Evolutionary conservation across 2,329 filamentous ascomycete genomes (phyloP), one percentile per base, ranked within the genome.

Genomic region (Scedosporium aurantiacum): DNA sequence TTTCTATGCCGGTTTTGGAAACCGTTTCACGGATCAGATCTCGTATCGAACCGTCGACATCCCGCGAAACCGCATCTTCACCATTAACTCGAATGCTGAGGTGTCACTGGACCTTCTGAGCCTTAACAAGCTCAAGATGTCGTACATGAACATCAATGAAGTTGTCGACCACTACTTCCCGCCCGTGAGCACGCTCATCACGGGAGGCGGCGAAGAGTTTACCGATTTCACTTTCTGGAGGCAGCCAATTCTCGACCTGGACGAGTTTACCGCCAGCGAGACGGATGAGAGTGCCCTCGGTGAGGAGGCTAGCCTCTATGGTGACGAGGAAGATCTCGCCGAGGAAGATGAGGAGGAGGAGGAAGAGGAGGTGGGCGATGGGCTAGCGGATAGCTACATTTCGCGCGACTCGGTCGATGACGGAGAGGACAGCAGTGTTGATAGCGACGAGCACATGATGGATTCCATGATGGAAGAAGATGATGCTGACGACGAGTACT

Each of bases 151-250:
- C 69, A 99, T 99, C 86, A 88, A 90, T 63, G 95, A 99, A 73
- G 87, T 99, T 63, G 90, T 99, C 5, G 94, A 99, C 71, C 94
- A 99, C 73, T 97, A 96, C 77, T 99, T 99, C 73, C 94, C 94
- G 5, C 91, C 95, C 1, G 87, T 96, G 12, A 90, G 87, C 65
- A 86, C 92, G 27, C 80, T 99, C 32, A 87, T 97, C 18, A 91
- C 89, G 68, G 89, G 89, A 54, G 93, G 92, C 21, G 93, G 92
- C 12, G 94, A 97, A 71, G 89, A 96, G 62, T 99, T 90, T 70
- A 99, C 94, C 0, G 94, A 99, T 71, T 99, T 99, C 74, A 93
- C 86, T 62, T 99, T 96, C 75, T 99, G 94, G 94, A 83, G 95
- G 64, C 89, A 96, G 64, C 81, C 82, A 57, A 90, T 91, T 2